Evolutionary conservation across 805 yeast genomes (phyloP), one percentile per base, ranked within the genome.

Genomic region (Starmerella khaoyaiensis): DNA sequence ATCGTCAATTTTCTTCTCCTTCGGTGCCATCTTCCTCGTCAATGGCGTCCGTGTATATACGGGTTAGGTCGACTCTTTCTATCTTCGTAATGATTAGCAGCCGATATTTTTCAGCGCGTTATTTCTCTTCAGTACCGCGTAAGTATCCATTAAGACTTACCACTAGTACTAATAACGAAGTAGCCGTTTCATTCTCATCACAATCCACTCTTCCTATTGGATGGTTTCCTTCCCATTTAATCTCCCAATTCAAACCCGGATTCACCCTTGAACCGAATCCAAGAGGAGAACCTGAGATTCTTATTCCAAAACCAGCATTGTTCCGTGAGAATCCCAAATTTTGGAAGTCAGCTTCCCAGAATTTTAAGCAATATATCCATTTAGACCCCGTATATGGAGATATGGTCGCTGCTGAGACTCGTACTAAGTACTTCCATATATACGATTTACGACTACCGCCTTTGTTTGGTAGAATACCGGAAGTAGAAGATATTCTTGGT

Each of bases 381-480:
- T 31, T 40, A 22, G 56, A 55, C 42, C 54, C 56, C 1, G 28
- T 43, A 5, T 57, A 49, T 38, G 21, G 36, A 18, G 46, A 51
- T 14, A 28, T 55, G 20, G 63, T 61, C 1, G 48, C 52, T 0
- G 55, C 54, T 22, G 57, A 58, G 28, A 45, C 68, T 45, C 69
- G 69, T 11, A 61, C 61, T 16, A 59, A 68, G 0, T 74, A 59
- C 54, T 71, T 78, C 76, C 82, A 84, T 6, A 69, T 81, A 30
- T 76, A 71, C 47, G 93, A 80, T 53, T 63, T 76, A 43, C 64
- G 90, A 41, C 70, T 66, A 32, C 65, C 72, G 1, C 83, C 87
- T 1, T 60, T 68, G 17, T 71, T 68, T 42, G 77, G 76, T 23
- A 63, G 90, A 46, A 69, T 67, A 11, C 82, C 87, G 1, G 79